Evolutionary conservation across 306 rosid genomes (phyloP).

Genomic region (Cucurbita maxima): DNA sequence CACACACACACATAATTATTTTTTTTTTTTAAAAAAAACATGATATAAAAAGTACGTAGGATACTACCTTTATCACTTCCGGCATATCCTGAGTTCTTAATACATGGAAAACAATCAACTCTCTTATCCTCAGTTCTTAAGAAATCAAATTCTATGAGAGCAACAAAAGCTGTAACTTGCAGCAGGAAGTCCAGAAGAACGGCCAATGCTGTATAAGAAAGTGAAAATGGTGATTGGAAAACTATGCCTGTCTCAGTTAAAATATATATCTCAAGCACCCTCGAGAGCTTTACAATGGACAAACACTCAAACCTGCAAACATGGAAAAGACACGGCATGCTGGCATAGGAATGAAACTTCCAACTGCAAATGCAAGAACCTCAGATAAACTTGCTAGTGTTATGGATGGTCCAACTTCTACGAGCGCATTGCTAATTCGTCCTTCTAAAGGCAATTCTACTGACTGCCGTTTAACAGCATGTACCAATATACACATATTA

Average conservation of each 20-base stretch:
- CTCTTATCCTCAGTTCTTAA: slow-evolving; percentile 72
- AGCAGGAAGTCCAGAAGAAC: slow-evolving; percentile 90
- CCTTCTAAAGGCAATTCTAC: slow-evolving; percentile 74
- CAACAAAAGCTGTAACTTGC: slow-evolving; percentile 93
- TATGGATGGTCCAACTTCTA: slow-evolving; percentile 97
- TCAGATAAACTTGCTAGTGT: slow-evolving; percentile 91
- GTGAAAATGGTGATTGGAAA: slow-evolving; percentile 15
- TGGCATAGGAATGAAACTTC: slow-evolving; percentile 97
- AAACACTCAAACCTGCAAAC: slow-evolving; percentile 68
- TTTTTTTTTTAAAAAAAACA: neutral
- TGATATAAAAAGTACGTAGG: slow-evolving; percentile 1
- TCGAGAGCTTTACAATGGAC: neutral
- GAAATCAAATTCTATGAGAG: slow-evolving; percentile 78
- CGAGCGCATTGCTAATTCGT: slow-evolving; percentile 87
- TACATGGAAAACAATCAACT: slow-evolving; percentile 89
- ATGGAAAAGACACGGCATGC: slow-evolving; percentile 98
- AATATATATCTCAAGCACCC: neutral
- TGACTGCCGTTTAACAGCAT: slow-evolving; percentile 87
- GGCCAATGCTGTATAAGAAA: slow-evolving; percentile 73
- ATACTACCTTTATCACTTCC: slow-evolving; percentile 54
- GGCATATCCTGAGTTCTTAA: slow-evolving; percentile 39
- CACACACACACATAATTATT: too few relatives aligned
- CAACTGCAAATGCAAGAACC: slow-evolving; percentile 95
- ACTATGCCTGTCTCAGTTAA: neutral
- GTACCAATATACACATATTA: slow-evolving; percentile 94